A percentile compares a stretch with the other conserved stretches of the same genome.
phyloP scores from a whole-genome alignment of 2,329 filamentous ascomycete species.

The Pseudogymnoascus sp. region DNA sequence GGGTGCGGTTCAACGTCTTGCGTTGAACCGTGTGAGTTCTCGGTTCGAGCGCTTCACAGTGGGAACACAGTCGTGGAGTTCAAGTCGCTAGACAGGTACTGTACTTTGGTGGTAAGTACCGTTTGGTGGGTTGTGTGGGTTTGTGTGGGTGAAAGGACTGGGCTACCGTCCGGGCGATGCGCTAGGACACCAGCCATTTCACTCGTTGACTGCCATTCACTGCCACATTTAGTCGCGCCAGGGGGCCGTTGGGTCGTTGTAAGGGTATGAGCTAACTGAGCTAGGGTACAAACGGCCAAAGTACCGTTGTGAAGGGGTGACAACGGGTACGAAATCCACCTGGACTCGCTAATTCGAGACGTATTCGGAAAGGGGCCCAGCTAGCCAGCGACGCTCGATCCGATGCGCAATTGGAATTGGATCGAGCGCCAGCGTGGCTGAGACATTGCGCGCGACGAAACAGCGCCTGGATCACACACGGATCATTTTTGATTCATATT shows the following conservation, averaged over 20 bases:
- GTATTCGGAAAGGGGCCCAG: conserved; percentile 6
- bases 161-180: not conserved
- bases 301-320: not conserved
- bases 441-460: conserved; percentile 6
- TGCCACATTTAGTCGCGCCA: not conserved
- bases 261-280: not conserved
- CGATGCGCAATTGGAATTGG: conserved; percentile 5
- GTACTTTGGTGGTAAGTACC: not conserved
- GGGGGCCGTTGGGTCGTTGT: not conserved
- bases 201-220: not conserved
- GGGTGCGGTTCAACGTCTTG: conserved; percentile 1
- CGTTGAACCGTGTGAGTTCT: not conserved
- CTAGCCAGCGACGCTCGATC: not conserved
- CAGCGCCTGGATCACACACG: not conserved
- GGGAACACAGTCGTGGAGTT: not conserved
- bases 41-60: not conserved
- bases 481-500: conserved; percentile 3
- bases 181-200: not conserved
- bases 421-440: not conserved
- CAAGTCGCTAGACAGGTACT: not conserved
- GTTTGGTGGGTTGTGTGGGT: not conserved
- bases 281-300: not conserved
- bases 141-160: not conserved
- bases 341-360: conserved; percentile 6
- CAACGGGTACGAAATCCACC: not conserved